phyloP scores from a whole-genome alignment of 495 filamentous ascomycete species.

The Filosporella fistucella region DNA sequence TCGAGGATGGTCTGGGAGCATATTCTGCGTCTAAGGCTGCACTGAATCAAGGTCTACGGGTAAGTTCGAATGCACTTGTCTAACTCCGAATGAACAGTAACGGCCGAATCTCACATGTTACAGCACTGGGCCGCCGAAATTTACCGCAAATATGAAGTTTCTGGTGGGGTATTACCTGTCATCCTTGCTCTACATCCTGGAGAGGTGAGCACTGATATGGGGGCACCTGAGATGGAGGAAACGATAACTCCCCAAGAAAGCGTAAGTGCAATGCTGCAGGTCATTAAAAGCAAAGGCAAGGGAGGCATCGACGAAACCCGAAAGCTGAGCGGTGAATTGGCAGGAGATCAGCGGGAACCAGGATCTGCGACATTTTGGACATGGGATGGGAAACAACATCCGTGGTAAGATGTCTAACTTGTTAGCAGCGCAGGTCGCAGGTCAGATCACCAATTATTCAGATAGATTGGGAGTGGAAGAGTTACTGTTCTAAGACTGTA shows the following conservation, averaged over 20 bases:
- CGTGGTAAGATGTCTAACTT: too few species aligned
- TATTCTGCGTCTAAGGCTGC: constrained; percentile 57
- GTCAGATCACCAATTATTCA: too few species aligned
- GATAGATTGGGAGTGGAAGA: too few species aligned
- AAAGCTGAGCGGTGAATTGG: background rate
- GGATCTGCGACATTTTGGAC: constrained; percentile 52
- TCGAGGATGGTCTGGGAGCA: constrained; percentile 56
- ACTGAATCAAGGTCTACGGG: constrained; percentile 49
- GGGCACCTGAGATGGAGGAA: constrained; percentile 45
- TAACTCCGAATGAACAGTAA: too few species aligned
- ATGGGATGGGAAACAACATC: constrained; percentile 43
- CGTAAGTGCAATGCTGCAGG: constrained; percentile 43
- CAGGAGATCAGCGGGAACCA: background rate
- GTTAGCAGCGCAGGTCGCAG: too few species aligned
- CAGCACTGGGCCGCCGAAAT: constrained; percentile 50
- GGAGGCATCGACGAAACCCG: constrained; percentile 1
- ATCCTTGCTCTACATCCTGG: constrained; percentile 54
- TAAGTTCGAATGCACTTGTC: too few species aligned
- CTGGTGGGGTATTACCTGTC: constrained; percentile 31
- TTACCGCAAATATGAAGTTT: background rate
- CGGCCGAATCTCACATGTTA: too few species aligned
- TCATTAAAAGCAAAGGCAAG: constrained; percentile 38
- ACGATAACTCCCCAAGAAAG: constrained; percentile 44
- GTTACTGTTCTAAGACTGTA: too few species aligned
- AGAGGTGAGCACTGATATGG: constrained; percentile 49